Conservation (phyloP, 495 filamentous ascomycete genomes). For the Evernia prunastri region DNA sequence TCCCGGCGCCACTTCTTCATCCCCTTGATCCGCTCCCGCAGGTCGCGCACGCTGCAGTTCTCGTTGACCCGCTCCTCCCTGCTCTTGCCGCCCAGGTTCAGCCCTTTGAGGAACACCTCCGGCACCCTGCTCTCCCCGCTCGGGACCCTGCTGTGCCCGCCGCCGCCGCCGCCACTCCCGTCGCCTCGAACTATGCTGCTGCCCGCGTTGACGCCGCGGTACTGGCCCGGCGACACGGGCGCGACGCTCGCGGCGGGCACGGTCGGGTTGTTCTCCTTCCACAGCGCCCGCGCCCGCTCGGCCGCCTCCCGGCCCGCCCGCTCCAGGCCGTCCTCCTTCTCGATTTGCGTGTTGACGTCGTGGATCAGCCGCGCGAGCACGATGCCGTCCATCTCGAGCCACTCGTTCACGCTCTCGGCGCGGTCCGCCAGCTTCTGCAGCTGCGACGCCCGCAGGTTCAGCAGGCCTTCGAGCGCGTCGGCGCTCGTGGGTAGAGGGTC, state of each 20-base stretch:
- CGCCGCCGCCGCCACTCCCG: neutral
- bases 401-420: slow-evolving; percentile 18
- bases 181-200: no score
- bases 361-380: neutral
- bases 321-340: neutral
- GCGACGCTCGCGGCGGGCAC: neutral
- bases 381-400: slow-evolving; percentile 18
- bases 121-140: neutral
- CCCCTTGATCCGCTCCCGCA: neutral
- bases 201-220: neutral
- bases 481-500: neutral
- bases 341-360: neutral
- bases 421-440: slow-evolving; percentile 17
- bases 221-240: neutral
- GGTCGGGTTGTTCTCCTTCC: neutral
- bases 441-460: slow-evolving; percentile 11
- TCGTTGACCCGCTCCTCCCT: neutral
- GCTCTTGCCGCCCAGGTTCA: neutral
- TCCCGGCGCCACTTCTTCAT: slow-evolving; percentile 12
- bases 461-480: slow-evolving; percentile 9
- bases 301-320: neutral
- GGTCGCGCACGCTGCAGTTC: neutral
- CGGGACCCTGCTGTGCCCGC: neutral
- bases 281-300: neutral
- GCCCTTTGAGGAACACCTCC: neutral